phyloP scores from a whole-genome alignment of 2,329 filamentous ascomycete species.

The Calonectria multiphialidica region DNA sequence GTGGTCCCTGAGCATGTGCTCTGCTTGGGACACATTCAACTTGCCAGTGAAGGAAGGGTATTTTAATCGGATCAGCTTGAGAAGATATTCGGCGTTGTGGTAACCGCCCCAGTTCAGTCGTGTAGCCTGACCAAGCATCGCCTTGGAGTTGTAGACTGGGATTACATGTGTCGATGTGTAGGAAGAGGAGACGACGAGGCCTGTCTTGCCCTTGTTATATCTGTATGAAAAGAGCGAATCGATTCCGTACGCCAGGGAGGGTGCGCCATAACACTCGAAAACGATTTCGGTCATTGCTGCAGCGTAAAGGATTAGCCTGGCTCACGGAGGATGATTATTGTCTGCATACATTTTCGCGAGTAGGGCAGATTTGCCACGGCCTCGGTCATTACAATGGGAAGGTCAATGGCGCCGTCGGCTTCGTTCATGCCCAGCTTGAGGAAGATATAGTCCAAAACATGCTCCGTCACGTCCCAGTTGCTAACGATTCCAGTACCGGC shows the following conservation, averaged over 20 bases:
- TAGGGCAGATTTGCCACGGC: slow-evolving; percentile 92
- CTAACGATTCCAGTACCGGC: slow-evolving; percentile 90
- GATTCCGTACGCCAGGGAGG: slow-evolving; percentile 92
- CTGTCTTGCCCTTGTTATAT: slow-evolving; percentile 89
- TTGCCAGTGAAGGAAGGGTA: slow-evolving; percentile 92
- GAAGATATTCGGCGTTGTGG: slow-evolving; percentile 89
- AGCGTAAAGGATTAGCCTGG: slow-evolving; percentile 33
- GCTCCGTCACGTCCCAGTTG: slow-evolving; percentile 99
- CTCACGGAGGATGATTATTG: neutral
- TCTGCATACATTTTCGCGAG: slow-evolving; percentile 80
- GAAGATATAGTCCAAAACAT: slow-evolving; percentile 93
- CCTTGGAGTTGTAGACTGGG: slow-evolving; percentile 88
- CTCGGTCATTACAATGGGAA: slow-evolving; percentile 95
- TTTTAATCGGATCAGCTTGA: slow-evolving; percentile 90
- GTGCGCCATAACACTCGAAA: slow-evolving; percentile 94
- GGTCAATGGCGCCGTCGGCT: slow-evolving; percentile 78
- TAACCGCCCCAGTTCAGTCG: slow-evolving; percentile 95
- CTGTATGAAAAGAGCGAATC: slow-evolving; percentile 97
- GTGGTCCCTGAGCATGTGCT: slow-evolving; percentile 88
- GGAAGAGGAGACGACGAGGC: slow-evolving; percentile 90
- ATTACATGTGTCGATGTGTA: slow-evolving; percentile 96
- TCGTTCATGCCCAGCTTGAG: slow-evolving; percentile 91
- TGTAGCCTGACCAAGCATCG: slow-evolving; percentile 86
- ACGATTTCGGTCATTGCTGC: slow-evolving; percentile 96
- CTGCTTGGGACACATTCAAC: slow-evolving; percentile 86